Percentiles rank a stretch among this genome's conserved stretches.
Conservation (phyloP, 2,329 filamentous ascomycete species). For the Claviceps sp. region DNA sequence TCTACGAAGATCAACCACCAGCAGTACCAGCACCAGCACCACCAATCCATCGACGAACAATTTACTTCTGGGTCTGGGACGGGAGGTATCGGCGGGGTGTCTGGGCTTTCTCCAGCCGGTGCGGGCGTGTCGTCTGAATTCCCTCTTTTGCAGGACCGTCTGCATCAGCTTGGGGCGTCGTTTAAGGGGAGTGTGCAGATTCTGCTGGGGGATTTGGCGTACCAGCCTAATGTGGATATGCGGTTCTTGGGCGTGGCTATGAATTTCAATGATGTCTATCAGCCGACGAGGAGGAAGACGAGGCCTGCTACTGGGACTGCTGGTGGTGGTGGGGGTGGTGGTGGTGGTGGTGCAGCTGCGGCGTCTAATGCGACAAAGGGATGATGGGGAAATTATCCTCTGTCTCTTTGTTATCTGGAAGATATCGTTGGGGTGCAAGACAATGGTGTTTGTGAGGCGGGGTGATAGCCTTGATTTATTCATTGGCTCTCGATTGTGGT, state of each 20-base stretch:
- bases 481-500: no score
- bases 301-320: slow-evolving; percentile 16
- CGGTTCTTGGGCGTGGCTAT: slow-evolving; percentile 91
- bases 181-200: slow-evolving; percentile 70
- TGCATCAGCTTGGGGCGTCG: slow-evolving; percentile 57
- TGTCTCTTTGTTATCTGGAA: no score
- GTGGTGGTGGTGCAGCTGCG: no score
- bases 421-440: no score
- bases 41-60: slow-evolving; percentile 10
- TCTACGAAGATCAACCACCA: slow-evolving; percentile 33
- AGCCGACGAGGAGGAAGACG: slow-evolving; percentile 55
- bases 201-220: slow-evolving; percentile 76
- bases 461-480: no score
- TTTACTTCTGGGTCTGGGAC: slow-evolving; percentile 23
- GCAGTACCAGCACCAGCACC: no score
- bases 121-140: slow-evolving; percentile 50
- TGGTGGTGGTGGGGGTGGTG: background rate
- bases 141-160: slow-evolving; percentile 58
- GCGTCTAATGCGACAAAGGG: no score
- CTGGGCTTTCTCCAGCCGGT: background rate
- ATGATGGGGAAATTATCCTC: no score
- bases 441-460: no score
- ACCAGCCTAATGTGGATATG: slow-evolving; percentile 91
- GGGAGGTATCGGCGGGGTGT: background rate
- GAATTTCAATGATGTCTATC: slow-evolving; percentile 98